Evolutionary conservation across 2,329 filamentous ascomycete species (phyloP), one percentile per base, ranked within the genome.

Genomic region (Talaromyces marneffei): DNA sequence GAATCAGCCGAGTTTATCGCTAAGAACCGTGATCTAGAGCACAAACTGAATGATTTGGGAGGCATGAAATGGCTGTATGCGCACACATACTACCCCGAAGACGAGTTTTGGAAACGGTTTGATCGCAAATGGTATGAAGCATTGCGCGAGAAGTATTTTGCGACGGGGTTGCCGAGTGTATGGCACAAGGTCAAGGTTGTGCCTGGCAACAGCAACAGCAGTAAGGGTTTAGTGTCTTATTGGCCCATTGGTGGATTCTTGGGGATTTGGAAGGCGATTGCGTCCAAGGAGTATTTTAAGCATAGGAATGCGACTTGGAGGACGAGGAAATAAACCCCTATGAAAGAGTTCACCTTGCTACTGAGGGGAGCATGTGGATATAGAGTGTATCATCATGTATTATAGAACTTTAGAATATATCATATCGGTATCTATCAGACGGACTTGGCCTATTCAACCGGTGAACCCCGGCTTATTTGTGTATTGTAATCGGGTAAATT

Each of bases 11-110:
- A 80, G n/a, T 92, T 92, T 68, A 79, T 92, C 1, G 71, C 75
- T 40, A 84, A 85, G 66, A 95, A 95, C 74, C 83, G 87, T 33
- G 81, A 80, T 46, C 80, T 95, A 20, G 91, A 95, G 76, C 76
- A 78, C 20, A 88, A 88, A 70, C 83, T 92, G 3, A 78, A 79
- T 53, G 80, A 85, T 65, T 82, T 94, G 0, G 86, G 87, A 52
- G 91, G 91, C 2, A 85, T 89, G 78, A 95, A 95, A 78, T 94
- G 90, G 88, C 79, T 95, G 12, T 95, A 96, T 74, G 90, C 91
- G 2, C 89, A 93, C 69, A 88, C 90, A 0, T 95, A 92, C 77
- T 94, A 94, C 73, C 82, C 83, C n/a, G 83, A 89, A 62, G 69
- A 75, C 4, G 77, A 79, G 61, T 79, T 79, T 65, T 79, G 77